Conservation (phyloP, 106 monocot genomes). For the Alisma plantagoaquatica region DNA sequence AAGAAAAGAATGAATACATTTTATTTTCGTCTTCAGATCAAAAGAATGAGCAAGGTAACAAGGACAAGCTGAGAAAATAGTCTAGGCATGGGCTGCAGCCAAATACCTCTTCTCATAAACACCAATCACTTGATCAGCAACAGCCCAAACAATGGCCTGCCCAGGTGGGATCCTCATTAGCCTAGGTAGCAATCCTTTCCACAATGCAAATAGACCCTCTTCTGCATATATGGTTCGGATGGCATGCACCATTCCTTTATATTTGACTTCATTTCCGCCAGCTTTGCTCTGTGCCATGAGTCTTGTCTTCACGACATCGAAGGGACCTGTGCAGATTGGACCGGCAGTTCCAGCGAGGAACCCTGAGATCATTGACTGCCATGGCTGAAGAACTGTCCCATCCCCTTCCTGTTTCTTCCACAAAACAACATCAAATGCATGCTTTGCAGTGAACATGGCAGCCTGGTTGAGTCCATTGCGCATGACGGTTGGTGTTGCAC, state of each 20-base stretch:
- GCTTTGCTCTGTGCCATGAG: constrained; percentile 84
- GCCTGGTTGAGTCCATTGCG: constrained; percentile 96
- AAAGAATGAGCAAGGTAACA: too few relatives aligned
- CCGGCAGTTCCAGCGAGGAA: constrained; percentile 88
- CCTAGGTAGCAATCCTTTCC: constrained; percentile 90
- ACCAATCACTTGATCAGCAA: constrained; percentile 90
- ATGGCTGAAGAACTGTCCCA: constrained; percentile 71
- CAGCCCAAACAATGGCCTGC: constrained; percentile 92
- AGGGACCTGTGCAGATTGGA: constrained; percentile 84
- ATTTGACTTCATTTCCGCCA: constrained; percentile 32
- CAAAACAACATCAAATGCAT: constrained; percentile 59
- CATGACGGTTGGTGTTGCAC: constrained; percentile 88
- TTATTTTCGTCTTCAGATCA: too few relatives aligned
- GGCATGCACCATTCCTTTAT: constrained; percentile 80
- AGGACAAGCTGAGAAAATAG: not conserved
- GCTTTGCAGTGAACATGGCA: constrained; percentile 93
- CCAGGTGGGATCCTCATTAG: constrained; percentile 98
- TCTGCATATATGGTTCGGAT: constrained; percentile 68
- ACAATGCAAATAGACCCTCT: constrained; percentile 68
- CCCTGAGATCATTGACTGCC: constrained; percentile 97
- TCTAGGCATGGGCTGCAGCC: constrained; percentile 22
- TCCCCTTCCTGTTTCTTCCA: constrained; percentile 97
- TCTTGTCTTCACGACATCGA: constrained; percentile 95
- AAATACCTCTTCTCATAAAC: constrained; percentile 71
- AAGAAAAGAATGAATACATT: too few relatives aligned